Evolutionary conservation across 306 rosid species (phyloP).

Genomic region (Cucurbita maxima): DNA sequence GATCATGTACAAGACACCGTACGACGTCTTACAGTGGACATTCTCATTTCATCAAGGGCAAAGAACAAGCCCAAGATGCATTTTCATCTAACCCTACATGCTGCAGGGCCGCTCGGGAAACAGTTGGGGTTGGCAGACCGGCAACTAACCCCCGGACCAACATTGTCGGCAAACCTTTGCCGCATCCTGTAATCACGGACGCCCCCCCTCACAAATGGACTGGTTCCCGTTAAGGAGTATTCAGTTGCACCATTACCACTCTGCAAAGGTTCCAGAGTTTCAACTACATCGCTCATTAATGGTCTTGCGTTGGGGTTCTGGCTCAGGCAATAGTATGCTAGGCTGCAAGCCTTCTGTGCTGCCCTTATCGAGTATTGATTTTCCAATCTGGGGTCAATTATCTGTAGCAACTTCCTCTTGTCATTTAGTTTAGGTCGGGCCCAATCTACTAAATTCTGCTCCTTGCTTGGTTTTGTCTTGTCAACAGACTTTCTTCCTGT

Average conservation of each 20-base stretch:
- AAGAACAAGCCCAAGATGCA: constrained; percentile 7
- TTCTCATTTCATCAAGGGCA: constrained; percentile 1
- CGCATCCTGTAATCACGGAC: constrained; percentile 59
- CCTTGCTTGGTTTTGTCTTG: constrained; percentile 88
- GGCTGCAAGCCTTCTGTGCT: constrained; percentile 98
- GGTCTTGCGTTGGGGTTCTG: constrained; percentile 99
- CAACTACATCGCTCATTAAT: constrained; percentile 97
- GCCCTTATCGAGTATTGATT: constrained; percentile 87
- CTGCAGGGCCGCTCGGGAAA: constrained; percentile 65
- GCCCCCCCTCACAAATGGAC: constrained; percentile 49
- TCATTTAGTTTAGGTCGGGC: constrained; percentile 96
- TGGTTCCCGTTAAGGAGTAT: constrained; percentile 30
- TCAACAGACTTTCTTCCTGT: constrained; percentile 91
- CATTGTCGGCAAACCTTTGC: constrained; percentile 59
- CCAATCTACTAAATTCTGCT: constrained; percentile 98
- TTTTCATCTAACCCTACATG: constrained; percentile 78
- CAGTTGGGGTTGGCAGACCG: constrained; percentile 86
- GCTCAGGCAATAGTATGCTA: constrained; percentile 95
- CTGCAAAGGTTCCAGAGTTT: constrained; percentile 92
- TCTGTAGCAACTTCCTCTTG: constrained; percentile 91
- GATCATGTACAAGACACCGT: neutral
- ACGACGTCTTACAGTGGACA: neutral
- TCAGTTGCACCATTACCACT: constrained; percentile 45
- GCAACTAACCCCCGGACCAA: constrained; percentile 62
- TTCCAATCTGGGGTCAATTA: constrained; percentile 88